Percentiles rank a stretch among this genome's conserved stretches.
Conservation (phyloP, 495 filamentous ascomycete species). For the Podospora pseudopauciseta region DNA sequence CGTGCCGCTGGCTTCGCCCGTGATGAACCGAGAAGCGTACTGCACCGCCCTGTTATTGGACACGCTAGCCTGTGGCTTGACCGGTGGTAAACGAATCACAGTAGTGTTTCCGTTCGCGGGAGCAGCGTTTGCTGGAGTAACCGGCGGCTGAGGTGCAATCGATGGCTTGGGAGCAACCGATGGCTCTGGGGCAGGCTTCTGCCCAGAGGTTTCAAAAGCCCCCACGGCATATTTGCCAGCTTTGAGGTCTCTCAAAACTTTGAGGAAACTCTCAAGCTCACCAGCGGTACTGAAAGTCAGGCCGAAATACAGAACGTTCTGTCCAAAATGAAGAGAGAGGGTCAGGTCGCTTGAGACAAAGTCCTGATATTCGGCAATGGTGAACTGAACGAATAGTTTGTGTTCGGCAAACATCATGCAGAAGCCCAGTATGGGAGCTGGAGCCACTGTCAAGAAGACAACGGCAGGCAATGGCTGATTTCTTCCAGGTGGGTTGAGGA, state of each 20-base stretch:
- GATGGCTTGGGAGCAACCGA: background rate
- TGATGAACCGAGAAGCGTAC: background rate
- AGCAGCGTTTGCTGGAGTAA: background rate
- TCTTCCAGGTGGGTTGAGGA: background rate
- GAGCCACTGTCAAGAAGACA: slow-evolving; percentile 5
- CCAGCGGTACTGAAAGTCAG: background rate
- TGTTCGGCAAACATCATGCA: slow-evolving; percentile 5
- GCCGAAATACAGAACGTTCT: background rate
- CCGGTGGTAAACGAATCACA: background rate
- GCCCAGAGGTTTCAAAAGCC: background rate
- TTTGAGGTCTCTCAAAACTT: background rate
- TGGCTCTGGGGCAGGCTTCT: background rate
- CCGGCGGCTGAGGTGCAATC: background rate
- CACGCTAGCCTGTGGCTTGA: background rate
- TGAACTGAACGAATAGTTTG: slow-evolving; percentile 8
- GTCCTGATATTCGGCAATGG: slow-evolving; percentile 11
- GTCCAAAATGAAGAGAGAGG: background rate
- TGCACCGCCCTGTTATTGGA: background rate
- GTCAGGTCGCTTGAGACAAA: slow-evolving; percentile 1
- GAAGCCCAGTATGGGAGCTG: slow-evolving; percentile 1
- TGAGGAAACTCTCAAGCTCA: background rate
- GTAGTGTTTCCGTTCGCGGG: background rate
- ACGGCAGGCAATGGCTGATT: background rate
- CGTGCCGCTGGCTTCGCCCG: background rate
- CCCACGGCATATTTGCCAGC: background rate